Percentiles rank a stretch among this genome's conserved stretches.
Evolutionary conservation across 169 alveolate genomes (phyloP).

Genomic region (Plasmodium blacklocki): DNA sequence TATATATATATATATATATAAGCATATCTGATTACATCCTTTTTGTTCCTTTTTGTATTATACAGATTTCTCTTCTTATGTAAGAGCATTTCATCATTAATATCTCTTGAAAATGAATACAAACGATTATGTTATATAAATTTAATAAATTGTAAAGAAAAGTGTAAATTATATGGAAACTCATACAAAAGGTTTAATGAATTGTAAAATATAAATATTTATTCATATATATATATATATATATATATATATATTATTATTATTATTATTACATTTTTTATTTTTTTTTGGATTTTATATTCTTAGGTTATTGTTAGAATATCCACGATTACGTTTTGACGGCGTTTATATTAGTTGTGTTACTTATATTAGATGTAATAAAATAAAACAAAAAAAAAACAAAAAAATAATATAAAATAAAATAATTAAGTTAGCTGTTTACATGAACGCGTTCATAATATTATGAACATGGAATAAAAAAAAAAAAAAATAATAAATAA

Average conservation of each 20-base stretch:
- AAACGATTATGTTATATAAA: constrained; percentile 32
- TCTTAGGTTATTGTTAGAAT: constrained; percentile 49
- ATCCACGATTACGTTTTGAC: constrained; percentile 58
- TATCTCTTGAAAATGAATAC: constrained; percentile 54
- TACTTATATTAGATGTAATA: constrained; percentile 58
- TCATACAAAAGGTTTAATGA: constrained; percentile 44
- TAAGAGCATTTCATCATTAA: constrained; percentile 20
- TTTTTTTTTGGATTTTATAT: not conserved
- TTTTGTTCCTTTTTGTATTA: constrained; percentile 4
- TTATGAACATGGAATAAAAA: not conserved
- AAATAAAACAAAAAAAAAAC: constrained; percentile 3
- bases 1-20: not conserved
- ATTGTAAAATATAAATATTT: not conserved
- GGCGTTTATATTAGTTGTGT: constrained; percentile 71
- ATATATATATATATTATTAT: too few species aligned
- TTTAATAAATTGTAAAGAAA: constrained; percentile 39
- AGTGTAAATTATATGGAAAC: constrained; percentile 30
- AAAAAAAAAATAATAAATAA: not conserved
- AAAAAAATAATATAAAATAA: not conserved
- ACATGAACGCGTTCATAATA: not conserved
- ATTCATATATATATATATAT: too few species aligned
- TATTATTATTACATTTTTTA: not conserved
- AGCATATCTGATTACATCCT: not conserved
- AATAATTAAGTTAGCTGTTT: not conserved
- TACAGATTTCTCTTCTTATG: constrained; percentile 33